A percentile compares a stretch with the other conserved stretches of the same genome.
Evolutionary conservation across 2,329 filamentous ascomycete genomes (phyloP).

Genomic region (Colletotrichum falcatum): DNA sequence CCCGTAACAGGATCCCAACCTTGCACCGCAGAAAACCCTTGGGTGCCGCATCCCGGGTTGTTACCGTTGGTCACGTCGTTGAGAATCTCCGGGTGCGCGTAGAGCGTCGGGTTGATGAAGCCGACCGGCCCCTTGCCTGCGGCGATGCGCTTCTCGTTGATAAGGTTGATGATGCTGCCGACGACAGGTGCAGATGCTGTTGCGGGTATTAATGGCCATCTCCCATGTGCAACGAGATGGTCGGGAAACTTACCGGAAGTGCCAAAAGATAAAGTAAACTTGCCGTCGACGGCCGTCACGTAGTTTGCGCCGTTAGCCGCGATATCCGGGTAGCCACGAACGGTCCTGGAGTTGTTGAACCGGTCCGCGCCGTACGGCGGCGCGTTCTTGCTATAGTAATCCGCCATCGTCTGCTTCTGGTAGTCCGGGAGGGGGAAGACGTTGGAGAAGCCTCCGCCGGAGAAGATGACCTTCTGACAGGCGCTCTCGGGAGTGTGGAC

Average conservation of each 20-base stretch:
- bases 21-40: conserved; percentile 46
- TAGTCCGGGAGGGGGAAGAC: conserved; percentile 61
- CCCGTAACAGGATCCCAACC: conserved; percentile 40
- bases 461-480: conserved; percentile 60
- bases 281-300: conserved; percentile 57
- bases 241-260: conserved; percentile 52
- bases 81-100: conserved; percentile 48
- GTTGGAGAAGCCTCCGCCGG: conserved; percentile 63
- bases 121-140: conserved; percentile 48
- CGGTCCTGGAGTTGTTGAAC: conserved; percentile 58
- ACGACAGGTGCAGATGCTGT: conserved; percentile 50
- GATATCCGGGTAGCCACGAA: conserved; percentile 63
- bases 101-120: conserved; percentile 41
- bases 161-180: conserved; percentile 50
- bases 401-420: conserved; percentile 55
- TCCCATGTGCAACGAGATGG: not conserved
- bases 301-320: conserved; percentile 58
- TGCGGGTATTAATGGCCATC: not conserved
- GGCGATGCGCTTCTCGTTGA: conserved; percentile 48
- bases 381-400: conserved; percentile 55
- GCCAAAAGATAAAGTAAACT: conserved; percentile 58
- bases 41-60: conserved; percentile 50
- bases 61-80: conserved; percentile 47
- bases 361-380: conserved; percentile 56
- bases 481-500: conserved; percentile 56